Evolutionary conservation across 73 alveolate species (phyloP).

Genomic region (Uronychia binucleata): DNA sequence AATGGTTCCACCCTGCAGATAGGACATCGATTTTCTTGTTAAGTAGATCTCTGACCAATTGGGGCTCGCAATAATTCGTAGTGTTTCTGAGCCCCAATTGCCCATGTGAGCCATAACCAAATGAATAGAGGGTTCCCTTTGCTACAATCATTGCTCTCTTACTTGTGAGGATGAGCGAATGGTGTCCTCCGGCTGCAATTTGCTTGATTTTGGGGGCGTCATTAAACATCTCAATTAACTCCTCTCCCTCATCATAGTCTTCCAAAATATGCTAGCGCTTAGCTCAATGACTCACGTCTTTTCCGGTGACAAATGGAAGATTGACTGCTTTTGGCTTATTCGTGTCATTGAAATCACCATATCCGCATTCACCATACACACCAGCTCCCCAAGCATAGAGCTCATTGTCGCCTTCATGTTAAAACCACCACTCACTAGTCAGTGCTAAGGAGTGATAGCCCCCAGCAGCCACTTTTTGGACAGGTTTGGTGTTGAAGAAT

Average conservation of each 20-base stretch:
- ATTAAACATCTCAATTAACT: conserved; percentile 13
- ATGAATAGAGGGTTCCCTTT: conserved; percentile 90
- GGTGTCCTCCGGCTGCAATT: conserved; percentile 97
- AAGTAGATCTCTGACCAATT: conserved; percentile 82
- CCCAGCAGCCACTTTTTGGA: conserved; percentile 89
- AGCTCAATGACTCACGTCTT: conserved; percentile 14
- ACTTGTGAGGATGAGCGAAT: conserved; percentile 81
- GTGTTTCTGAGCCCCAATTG: conserved; percentile 91
- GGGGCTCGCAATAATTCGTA: conserved; percentile 83
- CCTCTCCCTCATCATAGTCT: conserved; percentile 34
- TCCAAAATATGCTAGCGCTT: conserved; percentile 1
- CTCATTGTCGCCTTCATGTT: conserved; percentile 82
- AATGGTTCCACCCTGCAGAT: conserved; percentile 99
- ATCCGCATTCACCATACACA: conserved; percentile 96
- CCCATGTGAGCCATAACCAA: conserved; percentile 98
- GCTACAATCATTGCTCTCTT: background rate
- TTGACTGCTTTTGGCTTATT: conserved; percentile 64
- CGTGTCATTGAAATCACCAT: conserved; percentile 76
- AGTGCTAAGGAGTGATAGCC: conserved; percentile 96
- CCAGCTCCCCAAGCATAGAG: conserved; percentile 96
- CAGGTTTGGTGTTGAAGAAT: conserved; percentile 63
- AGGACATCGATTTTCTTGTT: conserved; percentile 71
- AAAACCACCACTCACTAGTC: conserved; percentile 28
- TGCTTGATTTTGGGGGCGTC: conserved; percentile 59
- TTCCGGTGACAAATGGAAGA: conserved; percentile 50